A percentile compares a stretch with the other conserved stretches of the same genome.
Evolutionary conservation across 1,139 yeast genomes (phyloP).

Genomic region (Sugiyamaella pinicola): DNA sequence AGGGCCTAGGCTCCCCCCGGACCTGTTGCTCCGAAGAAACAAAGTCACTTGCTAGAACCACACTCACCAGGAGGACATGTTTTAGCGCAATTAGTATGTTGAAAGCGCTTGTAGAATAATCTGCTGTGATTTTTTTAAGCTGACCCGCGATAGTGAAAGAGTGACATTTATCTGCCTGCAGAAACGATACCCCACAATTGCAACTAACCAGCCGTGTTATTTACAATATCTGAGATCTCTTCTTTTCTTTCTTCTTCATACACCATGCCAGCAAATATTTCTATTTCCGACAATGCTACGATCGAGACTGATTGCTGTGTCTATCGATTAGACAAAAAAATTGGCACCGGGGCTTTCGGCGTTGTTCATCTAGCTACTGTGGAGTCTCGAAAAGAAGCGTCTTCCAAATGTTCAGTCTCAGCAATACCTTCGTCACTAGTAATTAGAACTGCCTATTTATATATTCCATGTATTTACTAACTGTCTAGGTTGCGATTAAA

Average conservation of each 20-base stretch:
- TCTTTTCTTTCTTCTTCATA: background rate
- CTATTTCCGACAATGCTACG: background rate
- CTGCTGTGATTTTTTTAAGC: no score
- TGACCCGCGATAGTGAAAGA: no score
- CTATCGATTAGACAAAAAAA: background rate
- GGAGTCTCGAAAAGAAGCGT: background rate
- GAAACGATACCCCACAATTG: background rate
- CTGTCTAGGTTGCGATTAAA: constrained; percentile 69
- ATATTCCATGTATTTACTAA: background rate
- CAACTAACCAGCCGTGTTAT: background rate
- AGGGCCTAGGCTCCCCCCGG: no score
- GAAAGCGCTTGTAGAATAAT: no score
- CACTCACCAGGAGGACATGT: no score
- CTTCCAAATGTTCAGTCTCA: background rate
- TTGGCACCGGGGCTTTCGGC: constrained; percentile 7
- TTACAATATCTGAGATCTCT: background rate
- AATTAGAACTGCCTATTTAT: background rate
- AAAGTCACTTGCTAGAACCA: no score
- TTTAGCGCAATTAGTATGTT: no score
- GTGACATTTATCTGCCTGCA: no score
- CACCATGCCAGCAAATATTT: background rate
- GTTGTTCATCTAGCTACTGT: background rate
- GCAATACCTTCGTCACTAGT: background rate
- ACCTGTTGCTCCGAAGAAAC: no score
- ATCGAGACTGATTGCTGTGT: background rate